These are phyloP conservation scores for Diphasiastrum complanatum DNA, from an alignment of 83 land plant genomes.

Conservation along the genomic window DNA sequence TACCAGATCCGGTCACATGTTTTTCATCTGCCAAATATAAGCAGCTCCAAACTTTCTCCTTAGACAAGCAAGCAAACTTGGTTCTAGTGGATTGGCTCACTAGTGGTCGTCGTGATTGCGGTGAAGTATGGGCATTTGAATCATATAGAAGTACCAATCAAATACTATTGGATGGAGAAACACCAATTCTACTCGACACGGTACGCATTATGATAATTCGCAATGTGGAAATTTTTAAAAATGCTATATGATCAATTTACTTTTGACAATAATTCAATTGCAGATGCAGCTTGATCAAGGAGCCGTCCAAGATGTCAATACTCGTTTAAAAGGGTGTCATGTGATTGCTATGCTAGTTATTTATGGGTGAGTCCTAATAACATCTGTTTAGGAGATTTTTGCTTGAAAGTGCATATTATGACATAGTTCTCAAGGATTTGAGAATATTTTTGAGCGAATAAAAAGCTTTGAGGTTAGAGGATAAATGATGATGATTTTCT, in stretches of 20 bases:
- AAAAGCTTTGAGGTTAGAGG: no score
- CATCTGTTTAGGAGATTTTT: no score
- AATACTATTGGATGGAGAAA: conserved; percentile 49
- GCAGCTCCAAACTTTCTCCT: conserved; percentile 62
- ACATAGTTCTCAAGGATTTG: no score
- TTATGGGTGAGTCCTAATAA: conserved; percentile 62
- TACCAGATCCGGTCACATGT: conserved; percentile 93
- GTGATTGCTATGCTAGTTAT: conserved; percentile 72
- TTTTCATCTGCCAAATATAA: conserved; percentile 66
- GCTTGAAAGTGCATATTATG: no score
- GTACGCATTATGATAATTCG: conserved; percentile 28
- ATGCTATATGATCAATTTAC: neutral
- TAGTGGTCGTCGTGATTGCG: conserved; percentile 77
- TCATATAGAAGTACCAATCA: conserved; percentile 68
- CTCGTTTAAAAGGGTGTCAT: conserved; percentile 71
- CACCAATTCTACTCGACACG: conserved; percentile 74
- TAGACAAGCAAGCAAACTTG: conserved; percentile 51
- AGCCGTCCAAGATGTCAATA: conserved; percentile 29
- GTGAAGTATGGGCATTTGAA: conserved; percentile 82
- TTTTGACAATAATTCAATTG: neutral
- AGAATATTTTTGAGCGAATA: no score
- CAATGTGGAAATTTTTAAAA: neutral
- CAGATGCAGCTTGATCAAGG: conserved; percentile 61
- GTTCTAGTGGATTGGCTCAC: conserved; percentile 91
- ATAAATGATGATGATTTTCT: no score